Evolutionary conservation across 2,329 filamentous ascomycete genomes (phyloP).

Genomic region (Epichloe sp.): DNA sequence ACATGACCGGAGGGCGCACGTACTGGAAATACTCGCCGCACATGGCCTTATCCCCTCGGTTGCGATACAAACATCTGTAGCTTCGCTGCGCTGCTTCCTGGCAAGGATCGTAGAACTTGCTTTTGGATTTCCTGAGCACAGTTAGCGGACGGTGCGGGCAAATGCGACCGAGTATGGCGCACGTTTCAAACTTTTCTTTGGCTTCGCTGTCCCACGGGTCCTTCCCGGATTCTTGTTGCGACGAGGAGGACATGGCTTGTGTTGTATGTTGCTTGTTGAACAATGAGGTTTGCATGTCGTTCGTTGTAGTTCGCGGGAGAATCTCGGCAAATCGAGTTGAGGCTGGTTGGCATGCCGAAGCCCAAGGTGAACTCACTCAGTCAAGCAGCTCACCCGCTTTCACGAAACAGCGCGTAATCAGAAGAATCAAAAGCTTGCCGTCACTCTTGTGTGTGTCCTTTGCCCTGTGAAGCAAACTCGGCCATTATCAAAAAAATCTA

Average conservation of each 20-base stretch:
- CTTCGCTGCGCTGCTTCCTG: slow-evolving; percentile 81
- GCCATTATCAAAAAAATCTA: too few relatives aligned
- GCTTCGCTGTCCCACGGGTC: slow-evolving; percentile 45
- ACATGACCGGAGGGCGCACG: slow-evolving; percentile 21
- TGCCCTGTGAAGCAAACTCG: too few relatives aligned
- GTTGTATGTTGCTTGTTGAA: background rate
- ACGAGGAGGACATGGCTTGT: background rate
- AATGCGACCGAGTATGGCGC: slow-evolving; percentile 14
- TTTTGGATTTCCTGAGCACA: slow-evolving; percentile 59
- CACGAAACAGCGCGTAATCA: too few relatives aligned
- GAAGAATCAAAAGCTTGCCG: too few relatives aligned
- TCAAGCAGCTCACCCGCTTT: too few relatives aligned
- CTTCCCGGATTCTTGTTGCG: slow-evolving; percentile 7
- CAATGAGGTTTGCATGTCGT: slow-evolving; percentile 4
- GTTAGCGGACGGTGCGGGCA: background rate
- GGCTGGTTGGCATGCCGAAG: too few relatives aligned
- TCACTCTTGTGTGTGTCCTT: too few relatives aligned
- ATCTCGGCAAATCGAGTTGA: slow-evolving; percentile 6
- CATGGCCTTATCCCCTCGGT: slow-evolving; percentile 76
- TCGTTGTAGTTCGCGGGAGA: slow-evolving; percentile 5
- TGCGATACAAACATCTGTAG: slow-evolving; percentile 77
- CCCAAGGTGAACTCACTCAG: too few relatives aligned
- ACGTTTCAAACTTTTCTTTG: slow-evolving; percentile 53
- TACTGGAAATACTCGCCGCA: slow-evolving; percentile 94
- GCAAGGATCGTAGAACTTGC: slow-evolving; percentile 90